Conservation (phyloP, 345 rosid genomes). For the Psidium guajava region DNA sequence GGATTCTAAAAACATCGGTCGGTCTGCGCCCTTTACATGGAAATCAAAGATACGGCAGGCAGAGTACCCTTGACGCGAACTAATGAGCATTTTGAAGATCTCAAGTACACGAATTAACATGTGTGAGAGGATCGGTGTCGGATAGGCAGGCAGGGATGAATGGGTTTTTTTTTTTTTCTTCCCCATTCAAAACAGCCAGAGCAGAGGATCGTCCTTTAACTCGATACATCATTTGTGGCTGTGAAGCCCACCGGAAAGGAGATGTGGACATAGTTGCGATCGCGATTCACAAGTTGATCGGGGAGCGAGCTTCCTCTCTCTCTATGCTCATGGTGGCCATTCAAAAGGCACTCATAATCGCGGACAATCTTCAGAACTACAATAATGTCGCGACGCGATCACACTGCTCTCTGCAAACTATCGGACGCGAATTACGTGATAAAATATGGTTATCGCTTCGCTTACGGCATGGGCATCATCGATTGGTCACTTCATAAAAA, state of each 20-base stretch:
- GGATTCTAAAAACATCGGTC: neutral
- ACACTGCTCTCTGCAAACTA: neutral
- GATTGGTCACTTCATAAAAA: neutral
- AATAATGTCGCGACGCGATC: neutral
- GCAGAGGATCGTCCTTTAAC: neutral
- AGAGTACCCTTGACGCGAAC: fast-evolving
- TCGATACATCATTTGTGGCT: neutral
- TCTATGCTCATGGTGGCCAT: neutral
- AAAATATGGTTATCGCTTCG: neutral
- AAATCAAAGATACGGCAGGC: neutral
- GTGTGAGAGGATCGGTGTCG: neutral
- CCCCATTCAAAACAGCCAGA: neutral
- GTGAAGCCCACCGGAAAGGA: neutral
- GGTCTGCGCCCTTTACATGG: neutral
- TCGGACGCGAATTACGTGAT: neutral
- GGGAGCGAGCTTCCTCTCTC: neutral
- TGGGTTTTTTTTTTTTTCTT: neutral
- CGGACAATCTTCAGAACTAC: neutral
- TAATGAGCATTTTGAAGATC: neutral
- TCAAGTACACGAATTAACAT: neutral
- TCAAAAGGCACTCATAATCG: neutral
- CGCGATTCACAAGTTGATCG: neutral
- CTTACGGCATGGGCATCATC: neutral
- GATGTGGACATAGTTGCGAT: neutral
- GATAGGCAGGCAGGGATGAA: neutral